A percentile compares a stretch with the other conserved stretches of the same genome.
phyloP scores from a whole-genome alignment of 345 rosid species.

The Aethionema arabicum region DNA sequence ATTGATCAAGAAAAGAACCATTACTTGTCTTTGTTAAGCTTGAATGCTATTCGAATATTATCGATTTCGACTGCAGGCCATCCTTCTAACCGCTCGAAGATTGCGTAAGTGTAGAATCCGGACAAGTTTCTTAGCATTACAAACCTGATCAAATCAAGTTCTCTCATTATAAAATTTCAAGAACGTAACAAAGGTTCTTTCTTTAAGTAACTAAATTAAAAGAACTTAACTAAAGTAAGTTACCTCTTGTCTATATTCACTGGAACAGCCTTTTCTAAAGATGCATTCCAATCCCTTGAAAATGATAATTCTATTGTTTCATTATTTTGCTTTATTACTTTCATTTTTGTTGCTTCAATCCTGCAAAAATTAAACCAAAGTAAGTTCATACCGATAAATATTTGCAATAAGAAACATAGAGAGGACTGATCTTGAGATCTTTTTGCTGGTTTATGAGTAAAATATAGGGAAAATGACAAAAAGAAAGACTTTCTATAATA shows the following conservation, averaged over 20 bases:
- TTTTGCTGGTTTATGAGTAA: no score
- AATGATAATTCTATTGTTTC: conserved; percentile 66
- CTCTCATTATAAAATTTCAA: neutral
- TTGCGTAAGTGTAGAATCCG: conserved; percentile 81
- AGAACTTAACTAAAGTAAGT: neutral
- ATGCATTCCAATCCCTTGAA: conserved; percentile 52
- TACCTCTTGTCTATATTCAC: conserved; percentile 71
- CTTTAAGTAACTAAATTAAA: no score
- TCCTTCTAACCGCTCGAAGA: conserved; percentile 63
- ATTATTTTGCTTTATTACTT: conserved; percentile 47
- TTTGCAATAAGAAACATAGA: no score
- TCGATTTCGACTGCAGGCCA: conserved; percentile 86
- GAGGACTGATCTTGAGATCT: no score
- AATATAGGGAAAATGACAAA: no score
- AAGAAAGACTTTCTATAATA: no score
- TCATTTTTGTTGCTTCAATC: conserved; percentile 57
- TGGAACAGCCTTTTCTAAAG: conserved; percentile 47
- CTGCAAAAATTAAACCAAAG: conserved; percentile 36
- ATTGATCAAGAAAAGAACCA: neutral
- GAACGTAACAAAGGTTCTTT: neutral
- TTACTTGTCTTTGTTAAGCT: conserved; percentile 76
- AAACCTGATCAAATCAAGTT: conserved; percentile 45
- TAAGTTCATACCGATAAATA: neutral
- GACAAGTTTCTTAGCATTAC: conserved; percentile 69
- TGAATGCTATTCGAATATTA: conserved; percentile 71